phyloP scores from a whole-genome alignment of 1,284 basidiomycete species.

The Filobasidium uniguttulatum region DNA sequence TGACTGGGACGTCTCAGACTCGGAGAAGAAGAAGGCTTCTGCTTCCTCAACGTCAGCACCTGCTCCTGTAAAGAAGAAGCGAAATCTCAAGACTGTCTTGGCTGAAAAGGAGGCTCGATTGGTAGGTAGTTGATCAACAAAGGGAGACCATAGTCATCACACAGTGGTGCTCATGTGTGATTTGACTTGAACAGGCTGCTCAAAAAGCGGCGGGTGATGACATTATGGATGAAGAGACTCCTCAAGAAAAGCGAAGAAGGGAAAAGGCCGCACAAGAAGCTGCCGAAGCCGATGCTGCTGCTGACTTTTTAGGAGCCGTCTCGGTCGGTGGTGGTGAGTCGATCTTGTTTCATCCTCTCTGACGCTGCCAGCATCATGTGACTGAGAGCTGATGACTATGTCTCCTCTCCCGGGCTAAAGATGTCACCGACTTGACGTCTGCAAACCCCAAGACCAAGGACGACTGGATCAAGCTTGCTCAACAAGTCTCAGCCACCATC shows the following conservation, averaged over 20 bases:
- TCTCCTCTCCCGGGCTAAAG: constrained; percentile 10
- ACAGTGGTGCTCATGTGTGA: too few relatives aligned
- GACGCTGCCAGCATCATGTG: neutral
- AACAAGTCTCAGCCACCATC: constrained; percentile 55
- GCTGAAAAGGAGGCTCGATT: constrained; percentile 65
- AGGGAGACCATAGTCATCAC: neutral
- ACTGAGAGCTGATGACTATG: constrained; percentile 1
- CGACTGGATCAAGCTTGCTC: constrained; percentile 61
- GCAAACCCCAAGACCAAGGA: constrained; percentile 69
- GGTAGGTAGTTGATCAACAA: constrained; percentile 16
- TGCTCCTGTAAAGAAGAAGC: constrained; percentile 72
- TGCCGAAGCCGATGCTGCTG: constrained; percentile 68
- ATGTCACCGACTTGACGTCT: constrained; percentile 52
- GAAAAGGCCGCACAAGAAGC: constrained; percentile 69
- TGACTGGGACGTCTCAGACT: constrained; percentile 85
- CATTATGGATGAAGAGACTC: constrained; percentile 53
- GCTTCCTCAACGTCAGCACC: constrained; percentile 21
- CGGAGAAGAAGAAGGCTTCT: constrained; percentile 45
- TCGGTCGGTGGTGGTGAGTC: constrained; percentile 45
- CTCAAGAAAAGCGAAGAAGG: constrained; percentile 52
- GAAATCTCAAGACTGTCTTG: constrained; percentile 71
- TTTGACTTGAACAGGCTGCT: constrained; percentile 7
- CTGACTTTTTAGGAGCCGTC: constrained; percentile 59
- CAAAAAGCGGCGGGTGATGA: constrained; percentile 49
- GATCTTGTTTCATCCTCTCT: constrained; percentile 13